phyloP scores from a whole-genome alignment of 2,329 filamentous ascomycete genomes.

The Aphanocladium album region DNA sequence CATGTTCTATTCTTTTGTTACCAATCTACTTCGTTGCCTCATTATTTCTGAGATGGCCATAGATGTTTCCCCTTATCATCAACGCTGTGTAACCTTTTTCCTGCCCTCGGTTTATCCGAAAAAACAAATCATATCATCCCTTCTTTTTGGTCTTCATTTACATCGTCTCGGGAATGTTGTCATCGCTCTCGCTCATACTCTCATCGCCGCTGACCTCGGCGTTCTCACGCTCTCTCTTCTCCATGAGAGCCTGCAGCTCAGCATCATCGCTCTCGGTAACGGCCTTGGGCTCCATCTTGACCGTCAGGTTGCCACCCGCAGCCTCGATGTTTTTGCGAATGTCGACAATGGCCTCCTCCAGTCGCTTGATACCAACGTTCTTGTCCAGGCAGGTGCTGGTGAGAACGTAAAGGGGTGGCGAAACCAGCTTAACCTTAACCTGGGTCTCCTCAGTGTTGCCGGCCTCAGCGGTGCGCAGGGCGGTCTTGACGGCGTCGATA shows the following conservation, averaged over 20 bases:
- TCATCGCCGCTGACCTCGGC: conserved; percentile 97
- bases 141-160: conserved; percentile 21
- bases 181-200: conserved; percentile 91
- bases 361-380: conserved; percentile 70
- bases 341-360: conserved; percentile 86
- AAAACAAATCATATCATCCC: conserved; percentile 7
- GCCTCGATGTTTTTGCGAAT: conserved; percentile 75
- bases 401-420: conserved; percentile 91
- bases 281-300: conserved; percentile 99
- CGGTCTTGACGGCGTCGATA: conserved; percentile 95
- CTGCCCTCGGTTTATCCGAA: conserved; percentile 5
- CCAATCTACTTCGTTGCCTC: conserved; percentile 9
- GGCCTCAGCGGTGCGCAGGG: conserved; percentile 84
- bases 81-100: conserved; percentile 1
- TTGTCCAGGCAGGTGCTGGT: conserved; percentile 97
- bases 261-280: conserved; percentile 98
- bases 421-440: conserved; percentile 98
- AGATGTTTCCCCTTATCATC: not conserved
- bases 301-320: conserved; percentile 72
- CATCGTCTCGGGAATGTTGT: conserved; percentile 53
- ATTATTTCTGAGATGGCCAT: conserved; percentile 6
- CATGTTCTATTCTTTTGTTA: conserved; percentile 6
- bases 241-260: conserved; percentile 95
- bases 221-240: conserved; percentile 97
- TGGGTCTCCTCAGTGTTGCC: conserved; percentile 88